phyloP scores from a whole-genome alignment of 805 yeast genomes.

The Yarrowia sp. region DNA sequence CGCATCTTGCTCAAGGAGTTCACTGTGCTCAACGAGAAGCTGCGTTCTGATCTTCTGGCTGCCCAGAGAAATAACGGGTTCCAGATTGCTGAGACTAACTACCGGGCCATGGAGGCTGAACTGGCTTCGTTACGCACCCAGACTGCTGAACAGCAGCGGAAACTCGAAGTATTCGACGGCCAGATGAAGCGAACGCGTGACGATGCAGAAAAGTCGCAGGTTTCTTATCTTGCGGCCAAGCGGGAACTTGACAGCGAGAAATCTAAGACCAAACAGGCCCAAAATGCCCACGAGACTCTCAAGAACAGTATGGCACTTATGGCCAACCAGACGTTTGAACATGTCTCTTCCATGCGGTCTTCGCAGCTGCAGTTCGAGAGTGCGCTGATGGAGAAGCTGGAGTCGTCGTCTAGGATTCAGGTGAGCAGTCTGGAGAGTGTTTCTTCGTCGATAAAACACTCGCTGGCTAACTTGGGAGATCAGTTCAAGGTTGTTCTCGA shows the following conservation, averaged over 20 bases:
- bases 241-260: slow-evolving; percentile 13
- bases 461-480: neutral
- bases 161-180: slow-evolving; percentile 48
- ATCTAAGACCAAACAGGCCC: neutral
- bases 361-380: slow-evolving; percentile 21
- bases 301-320: slow-evolving; percentile 20
- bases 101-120: slow-evolving; percentile 43
- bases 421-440: neutral
- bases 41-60: slow-evolving; percentile 59
- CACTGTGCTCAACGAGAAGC: slow-evolving; percentile 51
- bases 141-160: slow-evolving; percentile 50
- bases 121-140: slow-evolving; percentile 50
- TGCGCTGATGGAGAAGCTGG: slow-evolving; percentile 11
- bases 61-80: slow-evolving; percentile 66
- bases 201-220: slow-evolving; percentile 28
- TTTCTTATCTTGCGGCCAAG: neutral
- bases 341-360: slow-evolving; percentile 25
- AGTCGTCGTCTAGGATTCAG: neutral
- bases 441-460: neutral
- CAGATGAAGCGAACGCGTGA: slow-evolving; percentile 45
- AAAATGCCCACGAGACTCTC: slow-evolving; percentile 26
- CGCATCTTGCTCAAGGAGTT: slow-evolving; percentile 52
- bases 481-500: neutral
- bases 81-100: slow-evolving; percentile 53
- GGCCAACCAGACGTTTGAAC: slow-evolving; percentile 22